Evolutionary conservation across 2,329 filamentous ascomycete species (phyloP).

Genomic region (Xylariales sp.): DNA sequence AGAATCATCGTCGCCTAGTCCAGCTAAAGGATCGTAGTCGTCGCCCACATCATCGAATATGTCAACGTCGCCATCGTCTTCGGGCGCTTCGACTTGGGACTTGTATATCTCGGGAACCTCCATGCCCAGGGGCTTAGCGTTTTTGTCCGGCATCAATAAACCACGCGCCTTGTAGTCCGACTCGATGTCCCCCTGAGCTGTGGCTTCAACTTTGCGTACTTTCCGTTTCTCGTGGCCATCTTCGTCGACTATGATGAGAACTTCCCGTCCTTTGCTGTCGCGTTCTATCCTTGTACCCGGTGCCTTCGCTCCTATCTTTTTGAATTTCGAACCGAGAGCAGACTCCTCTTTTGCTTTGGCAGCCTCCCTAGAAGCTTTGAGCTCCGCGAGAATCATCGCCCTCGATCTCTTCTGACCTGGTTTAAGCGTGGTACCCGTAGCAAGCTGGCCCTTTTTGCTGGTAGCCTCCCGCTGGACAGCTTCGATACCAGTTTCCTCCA

Average conservation of each 20-base stretch:
- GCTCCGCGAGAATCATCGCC: conserved; percentile 62
- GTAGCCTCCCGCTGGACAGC: conserved; percentile 46
- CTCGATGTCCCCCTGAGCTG: conserved; percentile 22
- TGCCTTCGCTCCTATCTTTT: conserved; percentile 55
- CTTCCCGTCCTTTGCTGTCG: conserved; percentile 57
- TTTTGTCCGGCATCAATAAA: conserved; percentile 48
- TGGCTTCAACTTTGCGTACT: conserved; percentile 48
- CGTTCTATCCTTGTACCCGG: conserved; percentile 55
- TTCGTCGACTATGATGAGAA: conserved; percentile 62
- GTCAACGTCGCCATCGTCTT: conserved; percentile 54
- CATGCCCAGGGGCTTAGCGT: conserved; percentile 58
- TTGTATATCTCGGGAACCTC: conserved; percentile 59
- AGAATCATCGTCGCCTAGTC: conserved; percentile 40
- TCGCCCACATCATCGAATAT: conserved; percentile 64
- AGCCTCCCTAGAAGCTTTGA: conserved; percentile 59
- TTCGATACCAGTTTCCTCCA: conserved; percentile 52
- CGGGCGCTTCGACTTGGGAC: conserved; percentile 40
- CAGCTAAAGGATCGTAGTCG: conserved; percentile 65
- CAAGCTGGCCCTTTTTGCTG: conserved; percentile 59
- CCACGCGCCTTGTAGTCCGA: conserved; percentile 31
- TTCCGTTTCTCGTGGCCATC: conserved; percentile 64
- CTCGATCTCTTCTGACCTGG: conserved; percentile 59
- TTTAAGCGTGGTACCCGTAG: conserved; percentile 41
- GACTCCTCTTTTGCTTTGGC: conserved; percentile 51
- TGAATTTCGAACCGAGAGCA: conserved; percentile 55